Evolutionary conservation across 2,329 filamentous ascomycete species (phyloP).

Genomic region (Sporothrix dimorphospora): DNA sequence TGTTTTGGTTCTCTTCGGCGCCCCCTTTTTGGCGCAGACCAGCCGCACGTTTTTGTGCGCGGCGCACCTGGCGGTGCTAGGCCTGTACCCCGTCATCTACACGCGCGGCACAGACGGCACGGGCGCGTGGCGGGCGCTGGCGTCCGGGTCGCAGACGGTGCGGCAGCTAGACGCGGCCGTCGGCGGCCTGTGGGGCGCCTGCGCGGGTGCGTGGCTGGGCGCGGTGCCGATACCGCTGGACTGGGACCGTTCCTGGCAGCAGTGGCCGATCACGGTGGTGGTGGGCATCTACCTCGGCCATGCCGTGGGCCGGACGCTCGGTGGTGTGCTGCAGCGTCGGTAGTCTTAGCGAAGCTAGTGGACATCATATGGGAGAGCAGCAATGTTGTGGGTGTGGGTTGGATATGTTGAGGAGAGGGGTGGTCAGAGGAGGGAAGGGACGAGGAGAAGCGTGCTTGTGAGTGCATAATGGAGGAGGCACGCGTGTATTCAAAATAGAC

Average conservation of each 20-base stretch:
- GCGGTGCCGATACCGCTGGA: slow-evolving; percentile 95
- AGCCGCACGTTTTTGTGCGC: slow-evolving; percentile 78
- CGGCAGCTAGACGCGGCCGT: slow-evolving; percentile 76
- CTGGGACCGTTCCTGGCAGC: slow-evolving; percentile 99
- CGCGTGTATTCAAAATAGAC: slow-evolving; percentile 13
- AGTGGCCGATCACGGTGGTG: slow-evolving; percentile 92
- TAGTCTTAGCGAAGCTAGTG: slow-evolving; percentile 45
- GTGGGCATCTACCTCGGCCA: slow-evolving; percentile 81
- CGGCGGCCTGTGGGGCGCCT: slow-evolving; percentile 76
- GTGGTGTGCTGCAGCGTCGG: slow-evolving; percentile 50
- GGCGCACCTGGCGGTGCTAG: slow-evolving; percentile 78
- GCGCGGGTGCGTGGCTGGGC: slow-evolving; percentile 86
- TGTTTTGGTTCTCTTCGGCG: slow-evolving; percentile 84
- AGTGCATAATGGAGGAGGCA: background rate
- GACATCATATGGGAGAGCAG: background rate
- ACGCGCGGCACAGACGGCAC: slow-evolving; percentile 74
- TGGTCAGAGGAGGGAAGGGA: background rate
- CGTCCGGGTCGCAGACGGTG: slow-evolving; percentile 57
- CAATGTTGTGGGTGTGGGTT: too few relatives aligned
- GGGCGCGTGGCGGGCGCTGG: slow-evolving; percentile 69
- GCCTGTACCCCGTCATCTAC: slow-evolving; percentile 80
- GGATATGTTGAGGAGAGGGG: background rate
- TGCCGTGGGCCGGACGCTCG: slow-evolving; percentile 67
- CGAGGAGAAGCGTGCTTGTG: background rate
- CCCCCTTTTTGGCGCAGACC: slow-evolving; percentile 81